Evolutionary conservation across 345 rosid species (phyloP), one percentile per base, ranked within the genome.

Genomic region (Cochlearia excelsa): DNA sequence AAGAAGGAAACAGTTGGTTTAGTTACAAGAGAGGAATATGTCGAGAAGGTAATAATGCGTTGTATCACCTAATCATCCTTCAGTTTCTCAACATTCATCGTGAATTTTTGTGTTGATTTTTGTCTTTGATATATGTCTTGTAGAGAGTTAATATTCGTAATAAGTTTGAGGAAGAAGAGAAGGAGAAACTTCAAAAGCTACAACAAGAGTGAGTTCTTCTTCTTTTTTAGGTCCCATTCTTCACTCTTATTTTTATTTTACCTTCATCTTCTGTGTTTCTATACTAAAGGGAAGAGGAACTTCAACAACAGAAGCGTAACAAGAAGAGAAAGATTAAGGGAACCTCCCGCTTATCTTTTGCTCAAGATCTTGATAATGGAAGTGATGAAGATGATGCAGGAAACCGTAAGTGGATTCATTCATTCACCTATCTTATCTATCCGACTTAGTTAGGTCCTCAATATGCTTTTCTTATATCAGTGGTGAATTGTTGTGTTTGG

Each of bases 1-100:
- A 94, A 94, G 88, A 94, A 85, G 80, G 97, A 94, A 70, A 94
- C 99, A 9, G 90, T 94, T 2, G 97, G 97, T 63, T 79, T 94
- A 70, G 99, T 94, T 33, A 94, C 99, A 8, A 79, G 96, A 67
- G 99, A 94, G 68, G 88, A 94, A 68, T 94, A 90, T 67, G 99
- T 94, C 34, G 99, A 94, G 82, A 94, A 94, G 97, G 99, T 93
- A 16, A 16, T n/a, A 74, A 65, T 55, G 40, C 37, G 1, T 26
- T 61, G 0, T 46, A 1, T 46, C 7, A 44, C 23, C 31, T 27
- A 35, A 11, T 34, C 38, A 26, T 26, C 6, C 6, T 34, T 3
- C 0, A 3, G 37, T 34, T 34, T 37, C 7, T 37, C 7, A 37
- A 1, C 29, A 7, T 0, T 48, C 52, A 10, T 34, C 49, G 23